Conservation (phyloP, 2,329 filamentous ascomycete genomes). For the Ophiocordyceps camponoti-rufipedis region DNA sequence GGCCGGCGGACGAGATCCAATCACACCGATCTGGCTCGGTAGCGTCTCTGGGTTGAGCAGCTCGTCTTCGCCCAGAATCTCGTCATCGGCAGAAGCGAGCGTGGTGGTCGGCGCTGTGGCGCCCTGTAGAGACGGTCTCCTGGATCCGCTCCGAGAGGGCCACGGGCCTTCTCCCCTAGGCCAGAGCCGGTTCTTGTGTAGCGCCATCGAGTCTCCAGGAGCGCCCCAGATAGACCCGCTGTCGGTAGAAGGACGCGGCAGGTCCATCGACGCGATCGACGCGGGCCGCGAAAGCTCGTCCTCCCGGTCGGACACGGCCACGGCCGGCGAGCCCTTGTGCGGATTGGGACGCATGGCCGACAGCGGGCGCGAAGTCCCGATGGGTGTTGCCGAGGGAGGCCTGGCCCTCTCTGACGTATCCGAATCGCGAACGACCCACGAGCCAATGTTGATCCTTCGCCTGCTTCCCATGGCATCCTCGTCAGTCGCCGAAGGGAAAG, state of each 20-base stretch:
- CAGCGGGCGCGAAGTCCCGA: constrained; percentile 16
- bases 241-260: constrained; percentile 64
- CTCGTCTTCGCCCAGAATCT: constrained; percentile 41
- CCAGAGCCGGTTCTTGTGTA: constrained; percentile 45
- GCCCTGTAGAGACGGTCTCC: constrained; percentile 65
- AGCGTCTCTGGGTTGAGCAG: constrained; percentile 31
- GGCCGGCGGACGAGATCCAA: constrained; percentile 55
- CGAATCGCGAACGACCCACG: constrained; percentile 39
- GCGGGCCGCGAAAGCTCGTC: constrained; percentile 44
- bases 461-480: constrained; percentile 33
- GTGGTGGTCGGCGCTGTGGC: constrained; percentile 45
- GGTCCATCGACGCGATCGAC: constrained; percentile 50
- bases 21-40: constrained; percentile 46
- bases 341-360: constrained; percentile 25
- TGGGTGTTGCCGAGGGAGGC: constrained; percentile 8
- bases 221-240: constrained; percentile 58
- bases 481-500: constrained; percentile 47
- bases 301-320: constrained; percentile 33
- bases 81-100: constrained; percentile 44
- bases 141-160: constrained; percentile 50
- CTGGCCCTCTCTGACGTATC: constrained; percentile 21
- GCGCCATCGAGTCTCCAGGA: constrained; percentile 21
- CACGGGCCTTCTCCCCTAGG: constrained; percentile 36
- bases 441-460: constrained; percentile 39
- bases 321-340: constrained; percentile 29